phyloP scores from a whole-genome alignment of 176 grass and related monocot genomes.

The Oryza brachyantha region DNA sequence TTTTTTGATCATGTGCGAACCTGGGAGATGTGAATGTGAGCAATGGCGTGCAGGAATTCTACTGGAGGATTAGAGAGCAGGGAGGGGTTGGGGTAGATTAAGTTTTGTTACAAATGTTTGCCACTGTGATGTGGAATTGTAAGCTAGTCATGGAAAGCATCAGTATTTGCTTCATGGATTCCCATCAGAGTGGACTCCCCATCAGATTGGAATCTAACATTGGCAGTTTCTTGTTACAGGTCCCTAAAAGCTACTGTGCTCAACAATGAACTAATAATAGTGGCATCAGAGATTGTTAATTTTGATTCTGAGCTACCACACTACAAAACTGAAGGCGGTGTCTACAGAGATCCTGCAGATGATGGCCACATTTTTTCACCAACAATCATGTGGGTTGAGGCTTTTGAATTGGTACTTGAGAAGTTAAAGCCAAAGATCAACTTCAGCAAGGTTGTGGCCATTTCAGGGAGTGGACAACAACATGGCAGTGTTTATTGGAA shows the following conservation, averaged over 20 bases:
- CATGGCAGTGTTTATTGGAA: constrained; percentile 99
- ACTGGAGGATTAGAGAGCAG: not conserved
- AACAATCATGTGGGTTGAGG: constrained; percentile 93
- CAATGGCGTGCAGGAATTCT: not conserved
- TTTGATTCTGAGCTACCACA: constrained; percentile 84
- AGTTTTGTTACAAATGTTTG: not conserved
- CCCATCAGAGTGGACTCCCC: no score
- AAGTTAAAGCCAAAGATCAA: constrained; percentile 77
- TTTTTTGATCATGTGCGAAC: not conserved
- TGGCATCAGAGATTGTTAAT: constrained; percentile 75
- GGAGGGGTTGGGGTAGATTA: not conserved
- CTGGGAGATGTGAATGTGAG: no score
- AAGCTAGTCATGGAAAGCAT: no score
- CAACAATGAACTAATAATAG: constrained; percentile 53
- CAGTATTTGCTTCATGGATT: not conserved
- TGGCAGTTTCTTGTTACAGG: constrained; percentile 36
- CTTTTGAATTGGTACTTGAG: constrained; percentile 75
- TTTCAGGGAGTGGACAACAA: constrained; percentile 93
- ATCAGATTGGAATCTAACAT: constrained; percentile 14
- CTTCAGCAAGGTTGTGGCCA: constrained; percentile 57
- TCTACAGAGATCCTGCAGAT: constrained; percentile 72
- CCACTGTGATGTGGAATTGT: no score
- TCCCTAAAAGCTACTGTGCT: constrained; percentile 90
- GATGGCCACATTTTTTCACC: constrained; percentile 80
- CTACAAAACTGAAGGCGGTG: constrained; percentile 85